Base-by-base conservation (phyloP, 441 rosid genomes). In the Macaranga tanarius region DNA sequence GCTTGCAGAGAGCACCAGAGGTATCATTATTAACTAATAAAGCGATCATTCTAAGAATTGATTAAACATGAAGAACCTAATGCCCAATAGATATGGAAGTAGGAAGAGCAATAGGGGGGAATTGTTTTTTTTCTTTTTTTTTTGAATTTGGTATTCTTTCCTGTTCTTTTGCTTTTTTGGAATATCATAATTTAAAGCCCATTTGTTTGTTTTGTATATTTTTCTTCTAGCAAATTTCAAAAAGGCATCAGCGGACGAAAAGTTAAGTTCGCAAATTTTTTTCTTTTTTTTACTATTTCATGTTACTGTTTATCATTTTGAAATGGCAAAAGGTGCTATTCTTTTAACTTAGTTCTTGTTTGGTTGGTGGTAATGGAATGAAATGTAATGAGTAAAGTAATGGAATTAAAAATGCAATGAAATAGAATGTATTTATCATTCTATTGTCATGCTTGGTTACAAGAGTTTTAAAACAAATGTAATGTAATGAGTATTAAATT, bases 1-100 rank as follows among this genome's bases (percentile, higher is more conserved):
- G 79, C 99, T 96, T 81, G 99, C 99, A 51, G 99, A 96, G 88
- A 96, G 92, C 88, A 96, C 98, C 7, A 86, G 98, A 84, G 98
- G 99, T 96, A 84, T 73, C 65, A 9, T 42, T 42, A 42, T 10
- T 10, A 42, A 42, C 12, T 42, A 42, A 34, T 42, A 42, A 7
- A 42, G 47, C 12, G 0, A 42, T 42, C 10, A 10, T 42, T 42
- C 47, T 42, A 42, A 42, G 2, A 42, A 42, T 42, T 10, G 10
- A 42, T 42, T 42, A 42, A 42, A 10, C 7, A n/a, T 34, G 38
- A 34, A 34, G 38, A 34, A 34, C 2, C 38, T 34, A 34, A 34
- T 34, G 38, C 38, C 38, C 38, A 7, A 34, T 34, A 34, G 7
- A 0, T 34, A 34, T 5, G 38, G 6, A 34, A 34, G 38, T 7